Evolutionary conservation across 2,329 filamentous ascomycete genomes (phyloP).

Genomic region (Fusarium keratoplasticum): DNA sequence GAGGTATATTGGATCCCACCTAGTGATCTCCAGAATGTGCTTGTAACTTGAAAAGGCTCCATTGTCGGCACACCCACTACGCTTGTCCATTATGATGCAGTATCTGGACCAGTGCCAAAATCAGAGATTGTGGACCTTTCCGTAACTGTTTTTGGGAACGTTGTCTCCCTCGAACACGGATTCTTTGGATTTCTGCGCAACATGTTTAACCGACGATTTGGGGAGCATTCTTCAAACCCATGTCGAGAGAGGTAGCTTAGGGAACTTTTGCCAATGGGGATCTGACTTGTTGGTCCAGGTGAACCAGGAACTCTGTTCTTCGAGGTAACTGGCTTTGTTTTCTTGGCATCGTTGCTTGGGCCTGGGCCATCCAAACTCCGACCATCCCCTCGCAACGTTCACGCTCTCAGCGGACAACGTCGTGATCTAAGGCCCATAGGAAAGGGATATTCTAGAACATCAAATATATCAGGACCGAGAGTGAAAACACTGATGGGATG

Average conservation of each 20-base stretch:
- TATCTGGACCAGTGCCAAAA: neutral
- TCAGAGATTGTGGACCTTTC: neutral
- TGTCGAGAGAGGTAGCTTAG: neutral
- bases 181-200: neutral
- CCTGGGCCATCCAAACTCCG: too few relatives aligned
- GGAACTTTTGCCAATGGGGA: neutral
- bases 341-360: too few relatives aligned
- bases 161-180: neutral
- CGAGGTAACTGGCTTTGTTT: too few relatives aligned
- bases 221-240: neutral
- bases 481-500: neutral
- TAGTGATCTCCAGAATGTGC: neutral
- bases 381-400: neutral
- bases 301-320: too few relatives aligned
- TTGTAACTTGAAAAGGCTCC: neutral
- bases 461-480: neutral
- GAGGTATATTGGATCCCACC: neutral
- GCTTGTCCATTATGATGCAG: neutral
- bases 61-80: neutral
- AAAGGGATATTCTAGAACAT: neutral
- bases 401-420: neutral
- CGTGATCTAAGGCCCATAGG: neutral
- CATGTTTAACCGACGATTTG: neutral
- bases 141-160: neutral
- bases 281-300: too few relatives aligned